Percentiles rank a stretch among this genome's conserved stretches.
phyloP scores from a whole-genome alignment of 495 filamentous ascomycete genomes.

The Xylaria curta region DNA sequence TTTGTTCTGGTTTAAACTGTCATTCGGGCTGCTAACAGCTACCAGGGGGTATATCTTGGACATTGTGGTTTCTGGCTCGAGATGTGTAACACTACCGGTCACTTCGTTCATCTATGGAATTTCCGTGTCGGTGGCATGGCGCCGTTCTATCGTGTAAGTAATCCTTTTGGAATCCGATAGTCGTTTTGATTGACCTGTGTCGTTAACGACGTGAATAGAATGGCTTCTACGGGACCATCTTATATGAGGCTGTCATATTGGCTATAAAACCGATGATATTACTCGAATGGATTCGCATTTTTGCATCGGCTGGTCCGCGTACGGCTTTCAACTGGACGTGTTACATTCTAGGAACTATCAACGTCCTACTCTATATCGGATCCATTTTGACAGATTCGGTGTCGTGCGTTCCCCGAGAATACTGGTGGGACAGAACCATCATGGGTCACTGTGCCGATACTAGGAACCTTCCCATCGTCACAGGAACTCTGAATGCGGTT shows the following conservation, averaged over 20 bases:
- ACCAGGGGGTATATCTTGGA: slow-evolving; percentile 31
- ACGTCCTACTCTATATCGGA: slow-evolving; percentile 24
- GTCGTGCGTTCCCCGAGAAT: slow-evolving; percentile 29
- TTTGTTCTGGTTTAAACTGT: neutral
- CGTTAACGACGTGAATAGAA: slow-evolving; percentile 10
- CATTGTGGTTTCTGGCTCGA: slow-evolving; percentile 27
- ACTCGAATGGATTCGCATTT: slow-evolving; percentile 38
- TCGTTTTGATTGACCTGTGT: neutral
- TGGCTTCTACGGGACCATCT: slow-evolving; percentile 17
- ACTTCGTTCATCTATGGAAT: slow-evolving; percentile 38
- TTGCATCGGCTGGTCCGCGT: slow-evolving; percentile 28
- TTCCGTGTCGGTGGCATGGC: slow-evolving; percentile 31
- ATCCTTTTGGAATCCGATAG: neutral
- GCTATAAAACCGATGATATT: slow-evolving; percentile 35
- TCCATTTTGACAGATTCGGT: slow-evolving; percentile 24
- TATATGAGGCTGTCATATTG: slow-evolving; percentile 34
- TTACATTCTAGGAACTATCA: slow-evolving; percentile 11
- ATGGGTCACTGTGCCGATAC: slow-evolving; percentile 23
- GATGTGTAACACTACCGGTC: slow-evolving; percentile 32
- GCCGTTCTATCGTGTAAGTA: slow-evolving; percentile 31
- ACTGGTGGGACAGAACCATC: slow-evolving; percentile 32
- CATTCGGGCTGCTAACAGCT: slow-evolving; percentile 12
- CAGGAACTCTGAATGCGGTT: slow-evolving; percentile 21
- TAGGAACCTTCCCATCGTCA: slow-evolving; percentile 24
- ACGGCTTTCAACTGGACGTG: slow-evolving; percentile 28